Evolutionary conservation across 768 basidiomycete genomes (phyloP), one percentile per base, ranked within the genome.

Genomic region (Leccinum subgranulosum): DNA sequence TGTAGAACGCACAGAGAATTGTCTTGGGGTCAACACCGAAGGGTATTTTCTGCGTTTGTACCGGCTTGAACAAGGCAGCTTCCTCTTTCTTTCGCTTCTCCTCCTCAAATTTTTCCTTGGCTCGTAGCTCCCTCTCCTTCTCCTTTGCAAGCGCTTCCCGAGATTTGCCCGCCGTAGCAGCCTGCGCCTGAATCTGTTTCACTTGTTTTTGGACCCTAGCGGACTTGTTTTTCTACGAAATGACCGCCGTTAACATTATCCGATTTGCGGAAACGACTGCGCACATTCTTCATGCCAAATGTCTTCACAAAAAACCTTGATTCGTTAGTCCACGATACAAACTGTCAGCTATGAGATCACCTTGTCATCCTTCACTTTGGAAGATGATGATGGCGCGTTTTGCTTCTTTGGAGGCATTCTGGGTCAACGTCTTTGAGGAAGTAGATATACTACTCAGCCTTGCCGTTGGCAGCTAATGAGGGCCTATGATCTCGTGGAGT

Each of bases 1-100:
- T 98, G 81, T 80, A 94, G 78, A 87, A 98, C 27, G 81, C 87
- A 71, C 97, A 98, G 33, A 98, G 78, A 33, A 98, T 77, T 14
- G 92, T 94, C 81, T 97, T 98, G 27, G 95, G 96, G 74, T 98
- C 95, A 48, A 94, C 93, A 23, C 96, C 96, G 57, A 96, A 93
- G 0, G 96, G 92, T 45, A 98, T 81, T 69, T 91, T 94, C 78
- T 94, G 92, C 51, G 77, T 68, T 69, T 90, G 87, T 51, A 87
- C 86, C 49, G 92, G 88, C 66, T 88, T 87, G 67, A 95, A 79
- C 62, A 97, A 74, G 23, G 85, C 88, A 3, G 90, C 89, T 63
- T 94, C 88, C 76, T 95, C 90, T 74, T 88, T 92, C 72, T 77
- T 81, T 51, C 86, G 81, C 70, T 93, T 91, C 75, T 90, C 92